Evolutionary conservation across 306 rosid species (phyloP).

Genomic region (Cercis canadensis): DNA sequence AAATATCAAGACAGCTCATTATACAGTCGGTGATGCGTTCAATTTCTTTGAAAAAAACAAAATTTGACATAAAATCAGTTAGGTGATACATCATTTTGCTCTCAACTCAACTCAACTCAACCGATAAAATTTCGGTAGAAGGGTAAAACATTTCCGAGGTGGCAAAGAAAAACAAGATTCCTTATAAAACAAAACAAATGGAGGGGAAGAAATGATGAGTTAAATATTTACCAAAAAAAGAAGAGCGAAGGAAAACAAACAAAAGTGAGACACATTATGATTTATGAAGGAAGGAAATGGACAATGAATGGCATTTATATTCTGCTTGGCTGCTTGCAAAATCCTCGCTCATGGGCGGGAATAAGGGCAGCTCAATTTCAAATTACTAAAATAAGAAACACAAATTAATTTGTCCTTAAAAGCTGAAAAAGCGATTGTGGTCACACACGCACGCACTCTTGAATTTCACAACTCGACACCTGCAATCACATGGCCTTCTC

Average conservation of each 20-base stretch:
- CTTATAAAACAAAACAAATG: too few species aligned
- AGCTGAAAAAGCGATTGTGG: conserved; percentile 62
- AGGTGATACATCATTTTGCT: too few species aligned
- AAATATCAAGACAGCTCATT: too few species aligned
- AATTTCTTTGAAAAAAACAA: too few species aligned
- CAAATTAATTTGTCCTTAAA: conserved; percentile 34
- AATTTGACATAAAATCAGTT: too few species aligned
- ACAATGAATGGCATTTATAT: conserved; percentile 5
- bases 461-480: conserved; percentile 54
- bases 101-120: too few species aligned
- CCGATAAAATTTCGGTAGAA: too few species aligned
- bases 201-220: too few species aligned
- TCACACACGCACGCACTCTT: conserved; percentile 40
- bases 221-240: neutral
- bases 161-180: too few species aligned
- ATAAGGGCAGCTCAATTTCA: conserved; percentile 47
- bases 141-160: too few species aligned
- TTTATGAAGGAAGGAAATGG: neutral
- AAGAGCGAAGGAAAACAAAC: neutral
- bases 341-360: conserved; percentile 63
- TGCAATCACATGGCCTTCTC: conserved; percentile 60
- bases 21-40: too few species aligned
- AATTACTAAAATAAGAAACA: conserved; percentile 27
- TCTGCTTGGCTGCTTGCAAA: neutral
- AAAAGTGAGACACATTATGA: neutral